A percentile compares a stretch with the other conserved stretches of the same genome.
phyloP scores from a whole-genome alignment of 805 yeast genomes.

The Blastobotrys terrestris region DNA sequence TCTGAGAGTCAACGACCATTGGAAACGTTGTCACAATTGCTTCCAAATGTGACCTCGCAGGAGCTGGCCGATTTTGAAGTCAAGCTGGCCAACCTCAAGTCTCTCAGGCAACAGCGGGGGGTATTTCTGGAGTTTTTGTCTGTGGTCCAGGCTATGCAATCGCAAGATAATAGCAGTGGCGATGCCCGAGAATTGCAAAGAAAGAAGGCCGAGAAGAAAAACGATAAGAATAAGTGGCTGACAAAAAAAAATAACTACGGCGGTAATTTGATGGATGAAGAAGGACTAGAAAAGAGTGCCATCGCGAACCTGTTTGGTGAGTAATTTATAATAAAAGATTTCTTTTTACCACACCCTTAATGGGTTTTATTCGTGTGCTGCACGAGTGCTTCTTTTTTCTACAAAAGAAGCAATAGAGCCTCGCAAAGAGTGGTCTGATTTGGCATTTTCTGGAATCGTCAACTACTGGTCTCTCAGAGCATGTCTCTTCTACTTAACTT shows the following conservation, averaged over 20 bases:
- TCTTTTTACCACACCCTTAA: not conserved
- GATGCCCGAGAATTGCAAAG: slow-evolving; percentile 35
- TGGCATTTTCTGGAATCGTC: too few species aligned
- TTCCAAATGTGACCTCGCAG: slow-evolving; percentile 46
- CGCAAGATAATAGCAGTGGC: slow-evolving; percentile 30
- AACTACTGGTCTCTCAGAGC: too few species aligned
- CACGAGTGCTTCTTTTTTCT: too few species aligned
- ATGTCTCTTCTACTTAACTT: too few species aligned
- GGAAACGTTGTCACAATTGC: slow-evolving; percentile 44
- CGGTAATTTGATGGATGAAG: slow-evolving; percentile 23
- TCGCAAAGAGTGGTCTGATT: too few species aligned
- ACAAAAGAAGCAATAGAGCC: too few species aligned
- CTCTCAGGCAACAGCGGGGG: slow-evolving; percentile 72
- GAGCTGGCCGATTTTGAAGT: slow-evolving; percentile 60
- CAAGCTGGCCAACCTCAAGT: slow-evolving; percentile 52
- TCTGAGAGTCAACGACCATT: slow-evolving; percentile 66
- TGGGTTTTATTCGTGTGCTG: too few species aligned
- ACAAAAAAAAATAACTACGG: slow-evolving; percentile 18
- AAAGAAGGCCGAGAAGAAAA: slow-evolving; percentile 13
- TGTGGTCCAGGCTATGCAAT: slow-evolving; percentile 42
- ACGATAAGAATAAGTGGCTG: slow-evolving; percentile 11
- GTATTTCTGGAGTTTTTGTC: slow-evolving; percentile 72
- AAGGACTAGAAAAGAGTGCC: slow-evolving; percentile 16
- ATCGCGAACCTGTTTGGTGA: slow-evolving; percentile 19
- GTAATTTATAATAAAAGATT: not conserved